A percentile compares a stretch with the other conserved stretches of the same genome.
phyloP scores from a whole-genome alignment of 202 grass and related monocot species.

The Musa balbisiana region DNA sequence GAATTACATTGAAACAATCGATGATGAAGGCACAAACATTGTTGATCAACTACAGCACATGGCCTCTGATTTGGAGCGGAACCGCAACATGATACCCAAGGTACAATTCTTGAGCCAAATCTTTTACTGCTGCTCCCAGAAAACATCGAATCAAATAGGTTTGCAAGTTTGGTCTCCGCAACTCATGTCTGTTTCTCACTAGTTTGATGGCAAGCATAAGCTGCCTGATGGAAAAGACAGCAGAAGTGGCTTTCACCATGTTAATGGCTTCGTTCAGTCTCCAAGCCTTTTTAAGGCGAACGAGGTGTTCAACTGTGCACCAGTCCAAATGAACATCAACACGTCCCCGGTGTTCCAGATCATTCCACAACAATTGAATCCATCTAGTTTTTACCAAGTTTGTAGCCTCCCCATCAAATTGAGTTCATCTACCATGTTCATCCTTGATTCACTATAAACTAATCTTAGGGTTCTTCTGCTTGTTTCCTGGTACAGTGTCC shows the following conservation, averaged over 20 bases:
- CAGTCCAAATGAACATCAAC: background rate
- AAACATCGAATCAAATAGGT: too few relatives aligned
- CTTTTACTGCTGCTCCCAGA: too few relatives aligned
- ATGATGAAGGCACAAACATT: background rate
- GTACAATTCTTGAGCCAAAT: background rate
- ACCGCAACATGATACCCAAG: slow-evolving; percentile 9
- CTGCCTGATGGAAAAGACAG: slow-evolving; percentile 24
- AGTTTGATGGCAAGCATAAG: slow-evolving; percentile 20
- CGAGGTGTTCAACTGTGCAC: background rate
- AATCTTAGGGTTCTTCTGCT: background rate
- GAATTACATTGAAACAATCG: background rate
- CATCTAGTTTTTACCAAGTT: slow-evolving; percentile 12
- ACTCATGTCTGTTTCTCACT: background rate
- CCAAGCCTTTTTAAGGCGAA: background rate
- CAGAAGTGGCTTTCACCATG: background rate
- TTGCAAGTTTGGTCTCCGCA: background rate
- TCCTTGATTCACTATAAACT: background rate
- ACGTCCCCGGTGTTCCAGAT: slow-evolving; percentile 29
- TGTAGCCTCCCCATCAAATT: background rate
- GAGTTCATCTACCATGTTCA: background rate
- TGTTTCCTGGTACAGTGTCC: slow-evolving; percentile 30
- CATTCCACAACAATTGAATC: slow-evolving; percentile 12
- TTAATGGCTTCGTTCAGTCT: slow-evolving; percentile 23
- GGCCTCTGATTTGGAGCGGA: slow-evolving; percentile 6
- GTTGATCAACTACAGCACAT: background rate